Evolutionary conservation across 1,284 basidiomycete genomes (phyloP).

Genomic region (Cryptococcus sp.): DNA sequence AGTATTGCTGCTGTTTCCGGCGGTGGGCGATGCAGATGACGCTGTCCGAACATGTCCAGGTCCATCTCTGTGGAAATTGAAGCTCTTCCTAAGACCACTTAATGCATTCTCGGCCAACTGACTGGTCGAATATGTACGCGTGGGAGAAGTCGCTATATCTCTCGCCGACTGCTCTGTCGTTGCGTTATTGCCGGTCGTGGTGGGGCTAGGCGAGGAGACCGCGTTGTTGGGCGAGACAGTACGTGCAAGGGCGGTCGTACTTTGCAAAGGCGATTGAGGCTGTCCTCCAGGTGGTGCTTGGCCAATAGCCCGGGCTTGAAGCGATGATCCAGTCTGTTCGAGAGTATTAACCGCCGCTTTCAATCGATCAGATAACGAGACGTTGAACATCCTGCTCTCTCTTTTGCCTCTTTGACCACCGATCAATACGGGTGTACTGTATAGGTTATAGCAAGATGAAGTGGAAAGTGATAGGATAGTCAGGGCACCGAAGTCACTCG

Average conservation of each 20-base stretch:
- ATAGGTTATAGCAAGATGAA: too few relatives aligned
- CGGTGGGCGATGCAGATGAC: not conserved
- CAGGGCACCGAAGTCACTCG: too few relatives aligned
- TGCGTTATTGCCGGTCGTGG: not conserved
- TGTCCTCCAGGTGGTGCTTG: slow-evolving; percentile 13
- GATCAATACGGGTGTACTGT: too few relatives aligned
- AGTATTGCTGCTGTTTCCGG: not conserved
- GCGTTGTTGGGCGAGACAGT: not conserved
- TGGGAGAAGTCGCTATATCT: slow-evolving; percentile 3
- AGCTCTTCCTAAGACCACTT: slow-evolving; percentile 29
- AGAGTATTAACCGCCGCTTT: slow-evolving; percentile 41
- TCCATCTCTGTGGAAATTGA: slow-evolving; percentile 17
- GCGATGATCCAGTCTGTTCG: slow-evolving; percentile 33
- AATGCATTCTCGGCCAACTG: slow-evolving; percentile 39
- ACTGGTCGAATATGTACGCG: slow-evolving; percentile 8
- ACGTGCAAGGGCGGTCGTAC: not conserved
- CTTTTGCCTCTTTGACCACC: too few relatives aligned
- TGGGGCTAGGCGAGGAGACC: not conserved
- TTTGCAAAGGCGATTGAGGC: slow-evolving; percentile 4
- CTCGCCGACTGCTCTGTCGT: not conserved
- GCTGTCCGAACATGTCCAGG: slow-evolving; percentile 6
- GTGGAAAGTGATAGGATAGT: not conserved
- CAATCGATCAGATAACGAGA: slow-evolving; percentile 36
- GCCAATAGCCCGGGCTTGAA: slow-evolving; percentile 31
- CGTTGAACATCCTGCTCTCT: slow-evolving; percentile 28